phyloP scores from a whole-genome alignment of 2,329 filamentous ascomycete genomes.

The Epichloe coenophiala region DNA sequence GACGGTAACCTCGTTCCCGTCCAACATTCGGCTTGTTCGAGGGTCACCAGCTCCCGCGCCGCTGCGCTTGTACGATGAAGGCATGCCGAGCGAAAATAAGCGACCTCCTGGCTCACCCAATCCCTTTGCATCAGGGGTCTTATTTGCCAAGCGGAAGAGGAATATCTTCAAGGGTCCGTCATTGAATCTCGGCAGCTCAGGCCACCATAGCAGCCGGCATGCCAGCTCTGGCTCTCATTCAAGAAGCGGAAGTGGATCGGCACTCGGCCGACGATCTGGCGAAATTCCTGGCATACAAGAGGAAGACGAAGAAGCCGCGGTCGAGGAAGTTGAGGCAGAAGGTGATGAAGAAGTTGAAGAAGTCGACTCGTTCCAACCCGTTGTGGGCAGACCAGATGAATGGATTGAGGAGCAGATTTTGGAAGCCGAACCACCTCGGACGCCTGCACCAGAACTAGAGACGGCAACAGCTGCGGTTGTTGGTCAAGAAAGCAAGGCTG shows the following conservation, averaged over 20 bases:
- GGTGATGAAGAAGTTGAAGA: constrained; percentile 38
- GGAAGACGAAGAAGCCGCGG: constrained; percentile 41
- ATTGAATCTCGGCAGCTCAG: constrained; percentile 37
- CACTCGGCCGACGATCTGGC: constrained; percentile 52
- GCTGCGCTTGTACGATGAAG: constrained; percentile 43
- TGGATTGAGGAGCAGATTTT: constrained; percentile 33
- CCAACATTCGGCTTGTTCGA: constrained; percentile 72
- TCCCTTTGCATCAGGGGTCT: constrained; percentile 47
- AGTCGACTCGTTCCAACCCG: constrained; percentile 44
- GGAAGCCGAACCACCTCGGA: constrained; percentile 14
- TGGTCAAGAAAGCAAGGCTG: background rate
- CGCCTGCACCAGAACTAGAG: background rate
- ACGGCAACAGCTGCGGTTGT: background rate
- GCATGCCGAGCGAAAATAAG: constrained; percentile 30
- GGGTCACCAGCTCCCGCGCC: constrained; percentile 37
- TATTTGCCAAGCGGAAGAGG: constrained; percentile 72
- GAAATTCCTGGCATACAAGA: constrained; percentile 58
- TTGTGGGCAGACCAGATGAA: constrained; percentile 30
- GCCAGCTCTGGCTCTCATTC: constrained; percentile 27
- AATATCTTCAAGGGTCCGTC: constrained; percentile 73
- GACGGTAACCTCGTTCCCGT: constrained; percentile 60
- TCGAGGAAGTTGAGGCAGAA: constrained; percentile 27
- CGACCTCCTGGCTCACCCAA: constrained; percentile 37
- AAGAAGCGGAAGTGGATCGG: constrained; percentile 48
- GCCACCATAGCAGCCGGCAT: constrained; percentile 25